These are phyloP conservation scores for Filosporella fistucella DNA, from an alignment of 495 filamentous ascomycete genomes.

Conservation along the genomic window DNA sequence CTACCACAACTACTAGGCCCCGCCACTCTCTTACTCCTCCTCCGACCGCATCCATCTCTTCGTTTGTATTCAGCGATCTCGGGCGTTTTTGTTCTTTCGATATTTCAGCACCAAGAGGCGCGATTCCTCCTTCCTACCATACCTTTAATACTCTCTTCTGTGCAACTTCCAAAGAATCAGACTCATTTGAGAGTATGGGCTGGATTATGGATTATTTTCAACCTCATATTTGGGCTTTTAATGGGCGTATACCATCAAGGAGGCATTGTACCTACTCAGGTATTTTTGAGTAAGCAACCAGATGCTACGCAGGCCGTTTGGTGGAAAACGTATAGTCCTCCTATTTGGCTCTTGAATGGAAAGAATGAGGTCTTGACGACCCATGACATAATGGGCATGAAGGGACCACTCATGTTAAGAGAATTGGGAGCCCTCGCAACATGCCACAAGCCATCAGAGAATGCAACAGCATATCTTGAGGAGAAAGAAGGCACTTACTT, in stretches of 20 bases:
- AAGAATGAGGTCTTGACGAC: conserved; percentile 66
- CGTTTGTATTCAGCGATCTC: conserved; percentile 75
- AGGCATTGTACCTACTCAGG: conserved; percentile 80
- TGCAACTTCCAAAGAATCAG: conserved; percentile 61
- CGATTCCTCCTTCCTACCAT: conserved; percentile 86
- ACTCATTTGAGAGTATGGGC: conserved; percentile 51
- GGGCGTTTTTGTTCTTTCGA: conserved; percentile 72
- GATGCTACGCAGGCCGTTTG: conserved; percentile 71
- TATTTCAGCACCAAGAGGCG: conserved; percentile 91
- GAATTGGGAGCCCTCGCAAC: conserved; percentile 52
- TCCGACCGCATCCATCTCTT: conserved; percentile 49
- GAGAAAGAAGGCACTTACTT: conserved; percentile 54
- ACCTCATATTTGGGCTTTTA: conserved; percentile 67
- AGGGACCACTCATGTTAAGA: conserved; percentile 53
- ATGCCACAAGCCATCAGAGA: conserved; percentile 36
- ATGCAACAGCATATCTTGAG: conserved; percentile 42
- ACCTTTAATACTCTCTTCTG: conserved; percentile 81
- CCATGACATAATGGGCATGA: conserved; percentile 77
- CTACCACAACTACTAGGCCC: conserved; percentile 90
- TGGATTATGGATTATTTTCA: conserved; percentile 76
- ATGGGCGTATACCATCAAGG: conserved; percentile 96
- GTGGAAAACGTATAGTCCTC: conserved; percentile 98
- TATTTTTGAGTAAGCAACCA: conserved; percentile 52
- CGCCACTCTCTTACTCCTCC: conserved; percentile 63
- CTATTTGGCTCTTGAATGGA: conserved; percentile 83